phyloP scores from a whole-genome alignment of 768 basidiomycete species.

The Mycena indigotica region DNA sequence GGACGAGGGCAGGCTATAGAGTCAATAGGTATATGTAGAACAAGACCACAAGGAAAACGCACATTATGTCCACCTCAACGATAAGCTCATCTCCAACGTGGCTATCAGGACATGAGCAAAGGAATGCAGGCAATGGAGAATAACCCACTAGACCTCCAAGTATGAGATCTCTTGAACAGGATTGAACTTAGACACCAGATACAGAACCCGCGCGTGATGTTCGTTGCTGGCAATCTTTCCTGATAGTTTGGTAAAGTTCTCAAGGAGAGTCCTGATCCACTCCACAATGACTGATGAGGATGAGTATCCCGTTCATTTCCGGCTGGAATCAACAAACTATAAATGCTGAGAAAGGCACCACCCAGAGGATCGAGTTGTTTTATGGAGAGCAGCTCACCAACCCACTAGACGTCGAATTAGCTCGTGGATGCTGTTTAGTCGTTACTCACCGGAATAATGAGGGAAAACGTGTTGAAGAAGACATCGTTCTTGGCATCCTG shows the following conservation, averaged over 20 bases:
- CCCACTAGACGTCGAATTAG: constrained; percentile 7
- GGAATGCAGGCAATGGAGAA: not conserved
- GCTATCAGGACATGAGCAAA: not conserved
- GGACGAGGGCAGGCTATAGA: constrained; percentile 2
- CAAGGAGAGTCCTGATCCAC: constrained; percentile 20
- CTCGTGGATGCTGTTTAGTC: no score
- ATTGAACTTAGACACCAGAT: constrained; percentile 17
- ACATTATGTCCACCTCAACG: constrained; percentile 21
- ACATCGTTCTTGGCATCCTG: constrained; percentile 25
- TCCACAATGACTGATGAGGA: constrained; percentile 12
- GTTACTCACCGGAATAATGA: constrained; percentile 14
- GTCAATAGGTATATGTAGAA: not conserved
- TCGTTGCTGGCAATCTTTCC: constrained; percentile 21
- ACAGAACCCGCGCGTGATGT: constrained; percentile 17
- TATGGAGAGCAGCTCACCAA: constrained; percentile 20
- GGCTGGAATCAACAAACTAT: constrained; percentile 7
- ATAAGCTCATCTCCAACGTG: constrained; percentile 23
- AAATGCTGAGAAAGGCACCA: constrained; percentile 21
- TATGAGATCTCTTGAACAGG: constrained; percentile 20
- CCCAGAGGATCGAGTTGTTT: constrained; percentile 23
- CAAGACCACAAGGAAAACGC: not conserved
- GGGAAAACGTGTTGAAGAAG: constrained; percentile 24
- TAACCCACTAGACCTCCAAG: constrained; percentile 23
- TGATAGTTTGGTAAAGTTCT: constrained; percentile 22
- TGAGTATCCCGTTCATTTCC: not conserved